phyloP scores from a whole-genome alignment of 305 asterid genomes.

The Rubia balearica region DNA sequence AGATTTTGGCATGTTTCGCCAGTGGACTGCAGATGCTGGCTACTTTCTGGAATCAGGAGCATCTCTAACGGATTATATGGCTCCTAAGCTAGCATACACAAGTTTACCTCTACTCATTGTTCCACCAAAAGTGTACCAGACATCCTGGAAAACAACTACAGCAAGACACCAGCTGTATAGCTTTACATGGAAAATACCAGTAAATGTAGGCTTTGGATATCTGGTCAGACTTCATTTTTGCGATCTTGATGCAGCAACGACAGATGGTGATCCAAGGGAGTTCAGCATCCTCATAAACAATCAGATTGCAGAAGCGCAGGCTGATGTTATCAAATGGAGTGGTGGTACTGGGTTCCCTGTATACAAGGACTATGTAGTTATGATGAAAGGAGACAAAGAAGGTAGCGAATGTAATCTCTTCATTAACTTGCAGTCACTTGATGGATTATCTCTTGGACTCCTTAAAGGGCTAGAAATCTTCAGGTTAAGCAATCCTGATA shows the following conservation, averaged over 20 bases:
- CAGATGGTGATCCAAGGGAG: slow-evolving; percentile 12
- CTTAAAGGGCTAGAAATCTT: slow-evolving; percentile 23
- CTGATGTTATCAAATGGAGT: slow-evolving; percentile 26
- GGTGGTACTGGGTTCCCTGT: slow-evolving; percentile 25
- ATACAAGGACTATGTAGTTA: slow-evolving; percentile 44
- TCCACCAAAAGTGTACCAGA: slow-evolving; percentile 38
- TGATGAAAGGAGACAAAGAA: slow-evolving; percentile 42
- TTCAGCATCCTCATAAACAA: slow-evolving; percentile 40
- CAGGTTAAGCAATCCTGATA: slow-evolving; percentile 15
- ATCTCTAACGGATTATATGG: slow-evolving; percentile 12
- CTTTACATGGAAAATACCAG: slow-evolving; percentile 45
- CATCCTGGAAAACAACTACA: slow-evolving; percentile 37
- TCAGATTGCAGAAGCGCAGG: slow-evolving; percentile 35
- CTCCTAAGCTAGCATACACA: background rate
- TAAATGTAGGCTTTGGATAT: slow-evolving; percentile 52
- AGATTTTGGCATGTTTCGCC: slow-evolving; percentile 45
- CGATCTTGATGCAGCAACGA: slow-evolving; percentile 17
- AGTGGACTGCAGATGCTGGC: slow-evolving; percentile 40
- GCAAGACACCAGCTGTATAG: background rate
- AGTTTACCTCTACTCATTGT: slow-evolving; percentile 13
- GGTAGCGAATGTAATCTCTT: slow-evolving; percentile 26
- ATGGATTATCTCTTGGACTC: slow-evolving; percentile 12
- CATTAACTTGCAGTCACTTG: slow-evolving; percentile 26
- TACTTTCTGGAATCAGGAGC: slow-evolving; percentile 29
- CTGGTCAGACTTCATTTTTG: slow-evolving; percentile 52